Percentiles rank a stretch among this genome's conserved stretches.
phyloP scores from a whole-genome alignment of 768 basidiomycete genomes.

The Hygrophoropsis aurantiaca region DNA sequence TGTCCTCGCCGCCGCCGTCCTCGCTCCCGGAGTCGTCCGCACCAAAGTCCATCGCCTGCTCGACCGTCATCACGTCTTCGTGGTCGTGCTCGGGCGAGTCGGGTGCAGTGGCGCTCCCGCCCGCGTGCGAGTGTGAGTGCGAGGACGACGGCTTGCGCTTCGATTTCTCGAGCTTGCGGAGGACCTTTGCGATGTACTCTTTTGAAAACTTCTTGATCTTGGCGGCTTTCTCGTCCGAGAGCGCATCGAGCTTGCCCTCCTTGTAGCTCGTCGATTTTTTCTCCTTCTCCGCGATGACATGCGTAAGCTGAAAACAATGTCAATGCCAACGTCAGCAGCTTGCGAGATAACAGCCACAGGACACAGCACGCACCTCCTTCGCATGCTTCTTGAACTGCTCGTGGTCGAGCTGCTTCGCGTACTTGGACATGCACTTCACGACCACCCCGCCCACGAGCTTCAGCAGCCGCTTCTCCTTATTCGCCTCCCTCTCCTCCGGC shows the following conservation, averaged over 20 bases:
- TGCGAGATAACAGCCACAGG: neutral
- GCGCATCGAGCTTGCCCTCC: conserved; percentile 67
- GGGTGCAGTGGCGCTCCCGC: too few species aligned
- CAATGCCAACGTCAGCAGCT: conserved; percentile 1
- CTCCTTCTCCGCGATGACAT: conserved; percentile 90
- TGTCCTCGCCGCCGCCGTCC: conserved; percentile 20
- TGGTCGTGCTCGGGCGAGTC: conserved; percentile 15
- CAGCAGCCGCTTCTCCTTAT: conserved; percentile 78
- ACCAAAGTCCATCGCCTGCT: conserved; percentile 47
- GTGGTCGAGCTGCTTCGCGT: conserved; percentile 68
- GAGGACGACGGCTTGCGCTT: conserved; percentile 24
- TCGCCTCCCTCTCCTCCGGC: conserved; percentile 60
- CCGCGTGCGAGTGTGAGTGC: conserved; percentile 4
- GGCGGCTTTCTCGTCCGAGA: conserved; percentile 81
- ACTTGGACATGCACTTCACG: conserved; percentile 91
- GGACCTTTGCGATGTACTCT: conserved; percentile 83
- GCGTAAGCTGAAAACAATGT: conserved; percentile 60
- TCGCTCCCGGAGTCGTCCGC: conserved; percentile 32
- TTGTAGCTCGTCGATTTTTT: conserved; percentile 84
- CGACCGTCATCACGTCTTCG: conserved; percentile 38
- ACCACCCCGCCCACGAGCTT: conserved; percentile 89
- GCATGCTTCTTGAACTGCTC: conserved; percentile 94
- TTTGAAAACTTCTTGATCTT: conserved; percentile 95
- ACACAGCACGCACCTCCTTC: conserved; percentile 69
- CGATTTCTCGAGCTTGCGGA: conserved; percentile 62